A percentile compares a stretch with the other conserved stretches of the same genome.
phyloP scores from a whole-genome alignment of 2,329 filamentous ascomycete genomes.

The Kalmusia sp. region DNA sequence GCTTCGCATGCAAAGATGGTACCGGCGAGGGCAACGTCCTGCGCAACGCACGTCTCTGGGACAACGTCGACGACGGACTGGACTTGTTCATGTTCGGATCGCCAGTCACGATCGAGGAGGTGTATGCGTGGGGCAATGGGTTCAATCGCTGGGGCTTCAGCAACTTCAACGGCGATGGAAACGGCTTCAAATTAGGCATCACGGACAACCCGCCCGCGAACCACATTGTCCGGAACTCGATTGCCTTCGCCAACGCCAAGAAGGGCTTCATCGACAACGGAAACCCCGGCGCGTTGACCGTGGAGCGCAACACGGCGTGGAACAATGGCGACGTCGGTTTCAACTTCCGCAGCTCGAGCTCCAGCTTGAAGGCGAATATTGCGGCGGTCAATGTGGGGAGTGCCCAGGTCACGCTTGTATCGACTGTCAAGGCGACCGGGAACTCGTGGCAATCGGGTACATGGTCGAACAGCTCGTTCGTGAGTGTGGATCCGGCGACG shows the following conservation, averaged over 20 bases:
- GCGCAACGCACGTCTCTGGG: constrained; percentile 56
- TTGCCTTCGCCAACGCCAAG: constrained; percentile 53
- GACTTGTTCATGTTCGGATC: constrained; percentile 53
- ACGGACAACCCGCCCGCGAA: constrained; percentile 46
- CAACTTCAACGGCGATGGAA: constrained; percentile 55
- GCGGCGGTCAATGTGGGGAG: constrained; percentile 44
- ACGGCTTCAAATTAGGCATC: constrained; percentile 58
- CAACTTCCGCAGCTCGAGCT: constrained; percentile 44
- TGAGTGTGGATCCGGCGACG: constrained; percentile 43
- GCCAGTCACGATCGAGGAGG: constrained; percentile 52
- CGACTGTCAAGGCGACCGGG: constrained; percentile 35
- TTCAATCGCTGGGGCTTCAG: constrained; percentile 55
- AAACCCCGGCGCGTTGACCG: constrained; percentile 50
- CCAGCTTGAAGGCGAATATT: constrained; percentile 50
- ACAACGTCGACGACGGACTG: constrained; percentile 60
- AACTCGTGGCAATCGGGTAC: constrained; percentile 54
- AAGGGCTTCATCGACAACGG: constrained; percentile 58
- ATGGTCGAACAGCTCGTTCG: constrained; percentile 51
- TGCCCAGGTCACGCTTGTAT: constrained; percentile 26
- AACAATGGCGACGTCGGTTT: constrained; percentile 54
- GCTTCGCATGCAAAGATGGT: constrained; percentile 58
- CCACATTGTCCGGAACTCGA: constrained; percentile 55
- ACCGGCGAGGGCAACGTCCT: constrained; percentile 55
- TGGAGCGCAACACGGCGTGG: constrained; percentile 56
- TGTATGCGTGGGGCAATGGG: constrained; percentile 56